Percentiles rank a stretch among this genome's conserved stretches.
Evolutionary conservation across 345 rosid species (phyloP).

Genomic region (Hibiscus trionum): DNA sequence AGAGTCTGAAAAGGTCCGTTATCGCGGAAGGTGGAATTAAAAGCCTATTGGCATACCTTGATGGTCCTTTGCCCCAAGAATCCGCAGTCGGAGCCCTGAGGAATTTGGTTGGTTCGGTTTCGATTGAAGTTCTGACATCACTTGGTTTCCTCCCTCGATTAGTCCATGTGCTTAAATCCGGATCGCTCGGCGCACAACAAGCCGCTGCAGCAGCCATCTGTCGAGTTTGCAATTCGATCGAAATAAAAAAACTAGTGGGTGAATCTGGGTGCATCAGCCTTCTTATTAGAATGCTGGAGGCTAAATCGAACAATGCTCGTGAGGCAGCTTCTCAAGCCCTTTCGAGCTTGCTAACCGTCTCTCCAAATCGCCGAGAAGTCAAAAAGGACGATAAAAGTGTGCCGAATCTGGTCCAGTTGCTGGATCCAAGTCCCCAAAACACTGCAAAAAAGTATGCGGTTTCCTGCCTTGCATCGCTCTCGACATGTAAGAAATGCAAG

Average conservation of each 20-base stretch:
- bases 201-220: slow-evolving; percentile 83
- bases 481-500: slow-evolving; percentile 84
- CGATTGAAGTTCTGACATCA: slow-evolving; percentile 40
- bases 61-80: slow-evolving; percentile 82
- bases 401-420: slow-evolving; percentile 70
- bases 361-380: slow-evolving; percentile 66
- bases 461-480: slow-evolving; percentile 43
- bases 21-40: slow-evolving; percentile 66
- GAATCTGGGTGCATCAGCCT: slow-evolving; percentile 75
- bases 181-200: slow-evolving; percentile 70
- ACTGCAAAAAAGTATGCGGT: slow-evolving; percentile 83
- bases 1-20: slow-evolving; percentile 50
- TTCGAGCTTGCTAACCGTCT: slow-evolving; percentile 51
- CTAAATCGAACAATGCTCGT: slow-evolving; percentile 46
- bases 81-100: slow-evolving; percentile 72
- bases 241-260: slow-evolving; percentile 64
- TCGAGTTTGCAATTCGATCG: slow-evolving; percentile 43
- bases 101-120: slow-evolving; percentile 57
- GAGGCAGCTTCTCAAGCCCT: slow-evolving; percentile 79
- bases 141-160: slow-evolving; percentile 59
- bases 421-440: slow-evolving; percentile 77
- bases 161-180: slow-evolving; percentile 74
- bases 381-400: slow-evolving; percentile 68
- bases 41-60: slow-evolving; percentile 57
- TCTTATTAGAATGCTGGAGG: slow-evolving; percentile 58